Evolutionary conservation across 495 filamentous ascomycete species (phyloP), one percentile per base, ranked within the genome.

Genomic region (Gamarada debralockiae): DNA sequence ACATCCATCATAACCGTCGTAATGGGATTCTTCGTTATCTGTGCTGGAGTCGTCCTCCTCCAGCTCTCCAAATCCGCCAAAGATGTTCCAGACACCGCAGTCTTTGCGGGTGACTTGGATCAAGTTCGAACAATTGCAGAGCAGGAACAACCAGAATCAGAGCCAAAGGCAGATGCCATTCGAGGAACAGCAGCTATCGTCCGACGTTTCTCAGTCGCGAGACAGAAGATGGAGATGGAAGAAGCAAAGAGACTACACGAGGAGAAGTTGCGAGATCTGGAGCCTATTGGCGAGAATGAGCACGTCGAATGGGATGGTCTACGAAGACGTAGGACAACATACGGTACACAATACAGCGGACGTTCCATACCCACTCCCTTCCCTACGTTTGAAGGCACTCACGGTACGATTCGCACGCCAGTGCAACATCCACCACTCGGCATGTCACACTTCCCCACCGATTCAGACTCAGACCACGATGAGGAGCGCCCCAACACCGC

Each of bases 51-150:
- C n/a, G 83, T 98, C n/a, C 71, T 98, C 4, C 73, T 98, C 4
- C 93, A 98, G 62, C 77, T 98, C n/a, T 96, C 93, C 45, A 98
- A 97, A 64, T 96, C 92, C 4, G 87, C 93, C 56, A 98, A 98
- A 64, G 90, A 98, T 56, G 92, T 98, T 0, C 93, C 93, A 12
- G 93, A 98, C 62, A 75, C 92, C 0, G 91, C 91, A 37, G 85
- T 98, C 23, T 95, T 98, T 72, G 82, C 86, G 40, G 95, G 92
- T 43, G 92, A 97, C 60, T 75, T 98, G 43, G 87, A 97, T 61
- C 93, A 98, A 71, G 84, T 98, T 33, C 89, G 91, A 3, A 95
- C 91, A 27, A 91, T 98, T 45, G 91, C 89, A 40, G 88, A 96
- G 43, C 90, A 96, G 63, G 87, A 92, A 63, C 91, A 97, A 60